A percentile compares a stretch with the other conserved stretches of the same genome.
phyloP scores from a whole-genome alignment of 2,329 filamentous ascomycete genomes.

The Diplodia corticola region DNA sequence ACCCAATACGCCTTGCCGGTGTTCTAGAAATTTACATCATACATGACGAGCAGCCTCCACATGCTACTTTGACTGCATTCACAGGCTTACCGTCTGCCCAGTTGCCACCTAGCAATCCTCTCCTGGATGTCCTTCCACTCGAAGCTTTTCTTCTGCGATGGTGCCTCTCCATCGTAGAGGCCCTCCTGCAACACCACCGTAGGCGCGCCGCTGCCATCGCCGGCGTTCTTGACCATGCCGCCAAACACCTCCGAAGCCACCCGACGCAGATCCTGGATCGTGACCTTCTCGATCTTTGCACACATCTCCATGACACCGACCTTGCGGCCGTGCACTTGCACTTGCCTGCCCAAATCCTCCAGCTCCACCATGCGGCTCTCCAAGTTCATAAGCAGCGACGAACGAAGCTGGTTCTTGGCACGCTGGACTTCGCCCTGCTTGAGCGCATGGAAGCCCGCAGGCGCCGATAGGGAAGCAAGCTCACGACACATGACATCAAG shows the following conservation, averaged over 20 bases:
- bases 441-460: constrained; percentile 71
- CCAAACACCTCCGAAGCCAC: constrained; percentile 79
- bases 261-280: constrained; percentile 74
- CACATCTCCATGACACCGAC: constrained; percentile 95
- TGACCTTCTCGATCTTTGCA: constrained; percentile 76
- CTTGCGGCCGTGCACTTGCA: constrained; percentile 94
- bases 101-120: constrained; percentile 76
- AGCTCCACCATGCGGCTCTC: constrained; percentile 97
- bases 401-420: constrained; percentile 95
- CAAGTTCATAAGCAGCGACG: constrained; percentile 91
- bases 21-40: constrained; percentile 3
- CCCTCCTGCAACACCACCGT: constrained; percentile 95
- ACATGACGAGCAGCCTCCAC: neutral
- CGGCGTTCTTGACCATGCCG: constrained; percentile 72
- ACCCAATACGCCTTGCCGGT: neutral
- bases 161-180: constrained; percentile 58
- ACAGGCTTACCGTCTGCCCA: constrained; percentile 62
- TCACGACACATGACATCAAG: constrained; percentile 95
- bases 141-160: constrained; percentile 66
- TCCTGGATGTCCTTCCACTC: constrained; percentile 90
- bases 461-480: constrained; percentile 73
- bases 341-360: constrained; percentile 90
- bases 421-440: constrained; percentile 77
- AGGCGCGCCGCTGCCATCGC: constrained; percentile 79
- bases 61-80: neutral